Conservation (phyloP, 164 flowering plant genomes). For the grape (Vitis vinifera) region ASM3070453v1 NC_081818.1:6776501-6777000, state of each 20-base stretch:
- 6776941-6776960: slow-evolving; percentile 3
- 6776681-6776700: slow-evolving; percentile 1
- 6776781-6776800: slow-evolving; percentile 82
- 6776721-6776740: slow-evolving; percentile 2
- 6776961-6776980: slow-evolving; percentile 82
- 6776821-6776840: slow-evolving; percentile 13
- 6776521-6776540: neutral
- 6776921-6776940: slow-evolving; percentile 4
- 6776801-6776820: slow-evolving; percentile 84
- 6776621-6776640: slow-evolving; percentile 93
- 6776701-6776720: slow-evolving; percentile 3
- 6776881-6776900: neutral
- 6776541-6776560: neutral
- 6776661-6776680: slow-evolving; percentile 46
- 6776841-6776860: neutral
- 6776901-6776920: neutral
- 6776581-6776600: neutral
- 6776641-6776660: slow-evolving; percentile 98
- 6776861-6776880: neutral
- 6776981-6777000: slow-evolving; percentile 94
- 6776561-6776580: neutral
- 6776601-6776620: slow-evolving; percentile 73
- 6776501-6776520: neutral
- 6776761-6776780: slow-evolving; percentile 60
- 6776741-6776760: slow-evolving; percentile 2